Percentiles rank a stretch among this genome's conserved stretches.
These are phyloP conservation scores for Echium plantagineum DNA, from an alignment of 257 asterid genomes.

Conservation along the genomic window DNA sequence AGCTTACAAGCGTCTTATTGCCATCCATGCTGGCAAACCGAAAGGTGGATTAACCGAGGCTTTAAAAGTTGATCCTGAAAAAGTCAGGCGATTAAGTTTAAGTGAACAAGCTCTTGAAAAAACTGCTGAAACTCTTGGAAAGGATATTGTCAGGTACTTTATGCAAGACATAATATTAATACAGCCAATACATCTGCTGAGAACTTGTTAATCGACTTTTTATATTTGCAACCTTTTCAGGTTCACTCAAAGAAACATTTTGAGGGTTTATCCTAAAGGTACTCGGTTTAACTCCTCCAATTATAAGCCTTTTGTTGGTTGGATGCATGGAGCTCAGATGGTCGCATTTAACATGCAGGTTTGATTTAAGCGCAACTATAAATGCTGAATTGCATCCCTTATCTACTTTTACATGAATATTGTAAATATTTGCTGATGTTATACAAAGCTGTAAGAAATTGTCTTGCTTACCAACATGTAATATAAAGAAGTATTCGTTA, in stretches of 20 bases:
- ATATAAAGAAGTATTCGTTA: neutral
- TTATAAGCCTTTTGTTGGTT: conserved; percentile 70
- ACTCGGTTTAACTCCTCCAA: conserved; percentile 72
- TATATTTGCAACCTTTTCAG: conserved; percentile 16
- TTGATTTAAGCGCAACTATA: too few relatives aligned
- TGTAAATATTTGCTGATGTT: neutral
- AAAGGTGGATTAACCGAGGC: conserved; percentile 74
- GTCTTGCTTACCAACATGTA: neutral
- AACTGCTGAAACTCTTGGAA: conserved; percentile 51
- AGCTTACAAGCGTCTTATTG: conserved; percentile 62
- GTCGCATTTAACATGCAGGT: conserved; percentile 98
- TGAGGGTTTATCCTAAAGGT: conserved; percentile 81
- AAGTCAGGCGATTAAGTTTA: conserved; percentile 89
- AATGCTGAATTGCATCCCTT: too few relatives aligned
- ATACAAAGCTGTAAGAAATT: neutral
- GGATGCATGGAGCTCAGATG: conserved; percentile 98
- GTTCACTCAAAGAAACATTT: conserved; percentile 74
- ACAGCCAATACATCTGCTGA: neutral
- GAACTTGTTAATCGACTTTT: neutral
- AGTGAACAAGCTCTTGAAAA: conserved; percentile 90
- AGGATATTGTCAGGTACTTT: conserved; percentile 66
- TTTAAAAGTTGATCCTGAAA: conserved; percentile 53
- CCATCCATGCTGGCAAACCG: conserved; percentile 87
- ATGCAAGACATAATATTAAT: neutral
- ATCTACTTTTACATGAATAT: too few relatives aligned